Evolutionary conservation across 768 basidiomycete species (phyloP), one percentile per base, ranked within the genome.

Genomic region (Exsudoporus frostii): DNA sequence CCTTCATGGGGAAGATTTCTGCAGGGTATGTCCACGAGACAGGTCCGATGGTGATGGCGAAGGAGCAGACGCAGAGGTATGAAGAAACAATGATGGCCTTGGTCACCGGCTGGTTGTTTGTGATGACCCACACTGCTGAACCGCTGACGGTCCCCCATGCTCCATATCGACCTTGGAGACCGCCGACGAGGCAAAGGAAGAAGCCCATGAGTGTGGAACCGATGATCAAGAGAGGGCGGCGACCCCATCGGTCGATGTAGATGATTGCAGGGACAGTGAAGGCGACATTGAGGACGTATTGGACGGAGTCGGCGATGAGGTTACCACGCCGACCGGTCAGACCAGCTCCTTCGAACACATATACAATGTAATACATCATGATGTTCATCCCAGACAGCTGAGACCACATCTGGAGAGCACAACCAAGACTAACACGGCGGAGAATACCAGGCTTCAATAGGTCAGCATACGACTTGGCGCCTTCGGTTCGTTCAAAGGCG

Each of bases 231-330:
- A 90, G 85, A 7, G 88, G 88, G 19, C 88, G 79, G 37, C 88
- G 85, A 53, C 89, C 89, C 85, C 86, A 89, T 68, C 74, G 77
- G 67, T 91, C 89, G 61, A 89, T 87, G 71, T 82, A 88, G 62
- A 78, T 56, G 58, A 81, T 77, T 1, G 78, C 77, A 9, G 78
- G 78, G 25, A 80, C 52, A 55, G 74, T 74, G 58, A 73, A 63
- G 19, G 41, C 64, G 36, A 79, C 72, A 40, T 76, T 75, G 51
- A 76, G 68, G 40, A 76, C 73, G 49, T 74, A 78, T 66, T 77
- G 86, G 13, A 90, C 82, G 9, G 85, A 82, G 72, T 85, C 73
- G 19, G 89, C 87, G 59, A 90, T 87, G 46, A 91, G 78, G 66
- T 87, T 88, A 20, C 78, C 79, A n/a, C 85, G 82, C 38, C 78